These are phyloP conservation scores for Raddia distichophylla DNA, from an alignment of 176 grass and related monocot species.

Conservation along the genomic window DNA sequence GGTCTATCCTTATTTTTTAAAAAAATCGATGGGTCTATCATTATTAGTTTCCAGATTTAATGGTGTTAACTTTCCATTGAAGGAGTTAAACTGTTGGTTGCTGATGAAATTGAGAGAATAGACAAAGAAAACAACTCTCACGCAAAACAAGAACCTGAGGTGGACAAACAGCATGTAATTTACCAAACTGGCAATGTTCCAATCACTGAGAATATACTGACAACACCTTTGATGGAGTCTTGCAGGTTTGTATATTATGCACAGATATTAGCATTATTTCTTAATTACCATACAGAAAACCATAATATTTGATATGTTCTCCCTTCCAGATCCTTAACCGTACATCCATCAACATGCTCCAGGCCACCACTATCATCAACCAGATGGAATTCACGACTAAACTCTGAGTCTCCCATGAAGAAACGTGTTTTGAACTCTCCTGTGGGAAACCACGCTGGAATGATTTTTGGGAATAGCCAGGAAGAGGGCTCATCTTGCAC, in stretches of 20 bases:
- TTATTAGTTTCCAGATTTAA: constrained; percentile 5
- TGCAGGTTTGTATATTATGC: constrained; percentile 58
- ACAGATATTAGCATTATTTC: constrained; percentile 27
- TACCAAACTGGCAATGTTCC: constrained; percentile 44
- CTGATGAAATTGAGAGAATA: constrained; percentile 55
- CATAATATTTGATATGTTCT: constrained; percentile 14
- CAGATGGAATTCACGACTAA: constrained; percentile 40
- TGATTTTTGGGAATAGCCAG: constrained; percentile 6
- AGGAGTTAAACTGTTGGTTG: constrained; percentile 44
- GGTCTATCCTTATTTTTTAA: not conserved
- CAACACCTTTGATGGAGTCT: constrained; percentile 55
- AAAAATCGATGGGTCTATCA: too few species aligned
- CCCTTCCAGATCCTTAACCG: constrained; percentile 32
- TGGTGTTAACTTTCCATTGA: constrained; percentile 16
- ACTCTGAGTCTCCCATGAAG: constrained; percentile 39
- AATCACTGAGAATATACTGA: constrained; percentile 52
- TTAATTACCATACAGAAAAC: not conserved
- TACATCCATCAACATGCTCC: constrained; percentile 36
- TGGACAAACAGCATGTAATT: constrained; percentile 50
- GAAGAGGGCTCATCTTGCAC: constrained; percentile 15
- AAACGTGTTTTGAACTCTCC: constrained; percentile 25
- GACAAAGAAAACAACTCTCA: constrained; percentile 46
- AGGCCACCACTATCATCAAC: constrained; percentile 40
- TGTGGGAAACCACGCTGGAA: constrained; percentile 37
- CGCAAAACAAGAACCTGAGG: constrained; percentile 57